Evolutionary conservation across 2,329 filamentous ascomycete genomes (phyloP), one percentile per base, ranked within the genome.

Genomic region (Hirsutella thompsonii): DNA sequence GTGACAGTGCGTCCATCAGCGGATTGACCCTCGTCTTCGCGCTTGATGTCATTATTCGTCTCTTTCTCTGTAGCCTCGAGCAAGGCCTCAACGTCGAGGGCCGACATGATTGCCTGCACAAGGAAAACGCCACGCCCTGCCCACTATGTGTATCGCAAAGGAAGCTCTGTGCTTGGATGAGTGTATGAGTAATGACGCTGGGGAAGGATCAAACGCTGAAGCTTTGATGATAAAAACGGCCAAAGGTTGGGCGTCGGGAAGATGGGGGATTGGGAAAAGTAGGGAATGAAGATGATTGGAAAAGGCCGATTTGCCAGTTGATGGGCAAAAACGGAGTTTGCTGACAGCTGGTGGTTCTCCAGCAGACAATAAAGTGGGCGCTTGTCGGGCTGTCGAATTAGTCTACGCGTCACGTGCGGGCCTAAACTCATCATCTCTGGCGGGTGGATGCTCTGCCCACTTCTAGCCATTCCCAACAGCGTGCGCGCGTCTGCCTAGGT

Each of bases 51-150:
- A 41, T 72, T 66, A 41, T 67, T 64, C 45, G 68, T 64, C 49
- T 71, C 69, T 58, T 79, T 80, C 40, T 84, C 85, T 47, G 84
- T 86, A 39, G 83, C 85, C 63, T 94, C 88, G 52, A 95, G 79
- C 49, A 95, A 75, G 50, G 87, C 86, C 70, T 95, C 89, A 53
- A 95, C 86, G 58, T 94, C 87, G 52, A 72, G 58, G 43, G 61
- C 66, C 40, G 67, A 61, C 68, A 73, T 72, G 47, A 32, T 38
- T n/a, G 33, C 36, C 37, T 4, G 23, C 20, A 20, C 38, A n/a
- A 19, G 8, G 30, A 29, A 13, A 23, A 49, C 62, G 16, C 3
- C 32, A 8, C 32, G n/a, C 32, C 9, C n/a, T 34, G 9, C 32
- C n/a, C n/a, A n/a, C n/a, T n/a, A n/a, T n/a, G n/a, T n/a, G n/a